phyloP scores from a whole-genome alignment of 345 rosid genomes.

The Murraya paniculata region DNA sequence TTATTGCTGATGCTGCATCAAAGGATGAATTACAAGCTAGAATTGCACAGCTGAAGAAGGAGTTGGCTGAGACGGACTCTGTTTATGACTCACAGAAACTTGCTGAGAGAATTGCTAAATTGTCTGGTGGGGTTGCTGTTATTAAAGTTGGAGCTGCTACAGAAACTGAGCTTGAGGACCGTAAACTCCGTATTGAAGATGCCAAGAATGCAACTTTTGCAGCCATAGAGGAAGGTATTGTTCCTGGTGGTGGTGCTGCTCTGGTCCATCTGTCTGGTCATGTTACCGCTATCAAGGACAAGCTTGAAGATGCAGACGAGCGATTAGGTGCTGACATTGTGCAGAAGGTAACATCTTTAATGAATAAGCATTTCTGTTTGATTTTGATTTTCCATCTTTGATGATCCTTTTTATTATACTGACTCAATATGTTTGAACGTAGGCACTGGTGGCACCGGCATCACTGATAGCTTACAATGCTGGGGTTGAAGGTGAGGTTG shows the following conservation, averaged over 20 bases:
- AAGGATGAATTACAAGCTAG: slow-evolving; percentile 89
- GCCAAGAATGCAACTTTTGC: slow-evolving; percentile 98
- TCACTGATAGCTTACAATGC: slow-evolving; percentile 93
- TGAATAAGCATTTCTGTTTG: neutral
- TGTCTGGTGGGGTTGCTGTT: slow-evolving; percentile 97
- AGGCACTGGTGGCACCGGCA: slow-evolving; percentile 93
- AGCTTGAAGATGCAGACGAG: slow-evolving; percentile 75
- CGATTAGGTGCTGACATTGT: slow-evolving; percentile 92
- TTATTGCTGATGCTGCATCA: slow-evolving; percentile 91
- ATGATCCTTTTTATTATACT: neutral
- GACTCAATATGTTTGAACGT: neutral
- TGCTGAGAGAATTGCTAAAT: slow-evolving; percentile 93
- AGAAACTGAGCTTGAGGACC: slow-evolving; percentile 95
- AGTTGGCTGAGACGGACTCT: slow-evolving; percentile 87
- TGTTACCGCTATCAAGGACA: slow-evolving; percentile 77
- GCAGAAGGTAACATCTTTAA: slow-evolving; percentile 61
- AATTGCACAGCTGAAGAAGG: slow-evolving; percentile 79
- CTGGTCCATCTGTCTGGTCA: slow-evolving; percentile 72
- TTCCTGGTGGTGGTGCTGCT: slow-evolving; percentile 96
- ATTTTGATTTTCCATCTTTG: neutral
- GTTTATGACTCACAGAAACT: slow-evolving; percentile 82
- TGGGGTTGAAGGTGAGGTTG: slow-evolving; percentile 93
- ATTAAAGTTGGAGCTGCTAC: slow-evolving; percentile 99
- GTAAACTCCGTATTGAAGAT: slow-evolving; percentile 91
- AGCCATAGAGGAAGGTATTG: slow-evolving; percentile 97